A percentile compares a stretch with the other conserved stretches of the same genome.
phyloP scores from a whole-genome alignment of 2,329 filamentous ascomycete species.

The Fusarium tricinctum region DNA sequence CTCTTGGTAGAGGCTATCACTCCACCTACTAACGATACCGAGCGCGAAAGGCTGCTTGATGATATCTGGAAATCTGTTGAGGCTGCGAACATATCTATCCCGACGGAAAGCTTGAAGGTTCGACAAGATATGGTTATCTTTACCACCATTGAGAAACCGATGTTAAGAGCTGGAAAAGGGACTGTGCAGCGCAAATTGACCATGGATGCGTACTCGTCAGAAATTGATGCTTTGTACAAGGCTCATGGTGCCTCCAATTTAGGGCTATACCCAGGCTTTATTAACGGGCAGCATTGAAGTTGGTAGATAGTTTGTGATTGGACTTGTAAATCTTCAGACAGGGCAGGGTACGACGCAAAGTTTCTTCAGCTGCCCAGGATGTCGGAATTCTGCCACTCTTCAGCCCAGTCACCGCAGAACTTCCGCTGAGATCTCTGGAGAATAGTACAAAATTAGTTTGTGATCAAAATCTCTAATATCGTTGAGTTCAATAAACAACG shows the following conservation, averaged over 20 bases:
- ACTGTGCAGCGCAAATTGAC: conserved; percentile 55
- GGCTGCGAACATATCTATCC: conserved; percentile 58
- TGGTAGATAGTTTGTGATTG: too few species aligned
- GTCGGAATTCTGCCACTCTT: too few species aligned
- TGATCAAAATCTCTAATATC: too few species aligned
- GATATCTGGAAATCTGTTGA: conserved; percentile 59
- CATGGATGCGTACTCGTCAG: conserved; percentile 14
- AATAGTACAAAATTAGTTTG: too few species aligned
- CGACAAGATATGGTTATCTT: conserved; percentile 57
- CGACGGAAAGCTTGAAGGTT: conserved; percentile 59
- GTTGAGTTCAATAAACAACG: too few species aligned
- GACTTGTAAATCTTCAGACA: too few species aligned
- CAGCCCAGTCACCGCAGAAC: too few species aligned
- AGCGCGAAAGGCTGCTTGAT: conserved; percentile 54
- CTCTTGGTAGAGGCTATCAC: conserved; percentile 46
- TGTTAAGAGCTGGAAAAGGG: conserved; percentile 61
- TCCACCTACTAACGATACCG: not conserved
- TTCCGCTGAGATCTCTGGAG: too few species aligned
- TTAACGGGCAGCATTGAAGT: too few species aligned
- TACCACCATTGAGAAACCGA: conserved; percentile 57
- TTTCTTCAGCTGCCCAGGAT: too few species aligned
- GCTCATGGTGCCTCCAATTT: not conserved
- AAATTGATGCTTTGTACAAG: conserved; percentile 25
- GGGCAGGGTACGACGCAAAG: too few species aligned
- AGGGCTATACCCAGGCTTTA: not conserved